Conservation (phyloP, 352 stramenopile species). For the Phytopythium chamaehyphon region DNA sequence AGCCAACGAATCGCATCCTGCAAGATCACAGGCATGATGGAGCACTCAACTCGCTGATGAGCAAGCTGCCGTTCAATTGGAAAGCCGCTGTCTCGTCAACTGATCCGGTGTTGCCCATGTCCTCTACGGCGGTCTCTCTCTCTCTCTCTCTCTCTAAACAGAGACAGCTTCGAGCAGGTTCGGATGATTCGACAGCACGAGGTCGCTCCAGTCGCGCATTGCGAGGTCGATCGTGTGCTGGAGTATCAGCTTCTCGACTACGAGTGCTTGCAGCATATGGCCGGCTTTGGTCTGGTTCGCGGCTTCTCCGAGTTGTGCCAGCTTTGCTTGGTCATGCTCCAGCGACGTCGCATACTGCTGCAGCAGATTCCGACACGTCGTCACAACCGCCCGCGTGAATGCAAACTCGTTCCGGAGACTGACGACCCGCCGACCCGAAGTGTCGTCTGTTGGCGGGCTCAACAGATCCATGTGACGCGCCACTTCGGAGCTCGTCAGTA, state of each 20-base stretch:
- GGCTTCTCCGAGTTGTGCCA: slow-evolving; percentile 9
- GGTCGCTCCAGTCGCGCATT: slow-evolving; percentile 35
- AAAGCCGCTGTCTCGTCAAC: neutral
- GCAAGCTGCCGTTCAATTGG: neutral
- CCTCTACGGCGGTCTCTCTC: too few relatives aligned
- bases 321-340: slow-evolving; percentile 20
- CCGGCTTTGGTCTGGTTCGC: slow-evolving; percentile 12
- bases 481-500: slow-evolving; percentile 30
- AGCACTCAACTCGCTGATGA: too few relatives aligned
- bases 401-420: slow-evolving; percentile 51
- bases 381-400: slow-evolving; percentile 36
- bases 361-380: slow-evolving; percentile 34
- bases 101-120: too few relatives aligned
- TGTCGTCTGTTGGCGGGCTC: slow-evolving; percentile 2
- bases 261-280: slow-evolving; percentile 37
- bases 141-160: neutral
- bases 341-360: slow-evolving; percentile 30
- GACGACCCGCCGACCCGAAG: slow-evolving; percentile 15
- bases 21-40: too few relatives aligned
- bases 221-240: slow-evolving; percentile 42
- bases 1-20: too few relatives aligned
- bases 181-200: slow-evolving; percentile 41
- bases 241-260: slow-evolving; percentile 62
- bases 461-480: slow-evolving; percentile 24
- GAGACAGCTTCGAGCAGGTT: slow-evolving; percentile 28